Evolutionary conservation across 148 eudicot genomes (phyloP), one percentile per base, ranked within the genome.

Genomic region (Gaultheria prostrata): DNA sequence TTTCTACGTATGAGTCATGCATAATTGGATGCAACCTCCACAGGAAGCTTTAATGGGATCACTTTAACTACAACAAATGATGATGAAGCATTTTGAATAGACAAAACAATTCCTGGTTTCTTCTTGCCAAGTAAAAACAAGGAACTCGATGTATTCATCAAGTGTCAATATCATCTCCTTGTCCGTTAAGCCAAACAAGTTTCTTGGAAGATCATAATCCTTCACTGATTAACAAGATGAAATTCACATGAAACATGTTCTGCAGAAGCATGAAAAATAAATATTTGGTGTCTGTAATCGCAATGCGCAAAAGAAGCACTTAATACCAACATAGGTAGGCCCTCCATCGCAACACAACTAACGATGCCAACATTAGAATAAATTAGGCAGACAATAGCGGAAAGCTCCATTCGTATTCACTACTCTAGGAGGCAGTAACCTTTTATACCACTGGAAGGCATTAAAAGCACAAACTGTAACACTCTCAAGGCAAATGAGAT

Each of bases 241-340:
- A 32, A 77, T 77, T 77, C 18, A 18, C 21, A 65, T 77, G 12
- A 9, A 83, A 17, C 28, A 77, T 35, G n/a, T 50, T 76, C 39
- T 24, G 39, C 54, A 76, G 14, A 76, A 20, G 17, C 20, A 73
- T 56, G 33, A 5, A 30, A 76, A 61, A 53, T 39, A 53, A 51
- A 7, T 39, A 83, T 13, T 83, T 32, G 61, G 63, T 28, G 49
- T 33, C 61, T 63, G 81, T 8, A n/a, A 73, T 82, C 6, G 56
- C 48, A 71, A 72, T 82, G 14, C 3, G 8, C 35, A 54, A 33
- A 78, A 11, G 26, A 26, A 24, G 6, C 46, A 39, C 30, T 20
- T 33, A 39, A n/a, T 79, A 53, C 49, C 32, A 57, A 79, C 51
- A 35, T n/a, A 15, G 0, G 21, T 12, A 35, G 49, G 48, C 50